A percentile compares a stretch with the other conserved stretches of the same genome.
Evolutionary conservation across 2,329 filamentous ascomycete genomes (phyloP).

Genomic region (Aaosphaeria pasadenensis): DNA sequence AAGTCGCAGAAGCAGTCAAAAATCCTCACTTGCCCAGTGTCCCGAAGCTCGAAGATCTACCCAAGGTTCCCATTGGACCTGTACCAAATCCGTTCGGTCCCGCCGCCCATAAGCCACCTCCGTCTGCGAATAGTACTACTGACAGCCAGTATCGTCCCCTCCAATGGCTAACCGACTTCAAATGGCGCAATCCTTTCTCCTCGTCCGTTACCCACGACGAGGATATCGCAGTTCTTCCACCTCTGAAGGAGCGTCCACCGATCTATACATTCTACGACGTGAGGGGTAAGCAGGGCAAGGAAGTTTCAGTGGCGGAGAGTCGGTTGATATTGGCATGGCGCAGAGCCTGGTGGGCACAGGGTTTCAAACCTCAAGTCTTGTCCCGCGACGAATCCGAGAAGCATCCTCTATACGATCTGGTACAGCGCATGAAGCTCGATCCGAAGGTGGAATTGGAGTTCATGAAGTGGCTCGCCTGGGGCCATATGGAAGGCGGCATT

Average conservation of each 20-base stretch:
- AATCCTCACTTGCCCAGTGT: slow-evolving; percentile 35
- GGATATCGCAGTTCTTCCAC: slow-evolving; percentile 78
- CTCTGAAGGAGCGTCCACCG: slow-evolving; percentile 64
- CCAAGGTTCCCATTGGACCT: slow-evolving; percentile 29
- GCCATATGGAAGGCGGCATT: slow-evolving; percentile 80
- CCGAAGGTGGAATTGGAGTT: slow-evolving; percentile 53
- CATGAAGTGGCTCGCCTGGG: slow-evolving; percentile 89
- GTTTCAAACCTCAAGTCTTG: slow-evolving; percentile 81
- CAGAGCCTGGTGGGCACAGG: slow-evolving; percentile 91
- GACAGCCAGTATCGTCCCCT: slow-evolving; percentile 56
- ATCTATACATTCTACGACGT: slow-evolving; percentile 92
- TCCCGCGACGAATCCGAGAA: slow-evolving; percentile 76
- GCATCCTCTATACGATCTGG: slow-evolving; percentile 72
- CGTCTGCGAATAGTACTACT: slow-evolving; percentile 74
- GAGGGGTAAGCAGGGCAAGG: slow-evolving; percentile 59
- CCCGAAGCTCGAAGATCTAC: slow-evolving; percentile 28
- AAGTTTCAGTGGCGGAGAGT: slow-evolving; percentile 69
- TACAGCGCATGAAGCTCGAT: slow-evolving; percentile 51
- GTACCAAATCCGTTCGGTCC: slow-evolving; percentile 60
- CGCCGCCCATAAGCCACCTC: slow-evolving; percentile 66
- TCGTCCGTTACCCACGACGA: slow-evolving; percentile 77
- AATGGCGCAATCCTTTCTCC: slow-evolving; percentile 88
- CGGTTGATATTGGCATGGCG: slow-evolving; percentile 82
- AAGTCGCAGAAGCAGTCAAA: slow-evolving; percentile 37
- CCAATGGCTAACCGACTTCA: slow-evolving; percentile 85